Percentiles rank a stretch among this genome's conserved stretches.
phyloP scores from a whole-genome alignment of 1,139 yeast genomes.

The Scheffersomyces quercinus region DNA sequence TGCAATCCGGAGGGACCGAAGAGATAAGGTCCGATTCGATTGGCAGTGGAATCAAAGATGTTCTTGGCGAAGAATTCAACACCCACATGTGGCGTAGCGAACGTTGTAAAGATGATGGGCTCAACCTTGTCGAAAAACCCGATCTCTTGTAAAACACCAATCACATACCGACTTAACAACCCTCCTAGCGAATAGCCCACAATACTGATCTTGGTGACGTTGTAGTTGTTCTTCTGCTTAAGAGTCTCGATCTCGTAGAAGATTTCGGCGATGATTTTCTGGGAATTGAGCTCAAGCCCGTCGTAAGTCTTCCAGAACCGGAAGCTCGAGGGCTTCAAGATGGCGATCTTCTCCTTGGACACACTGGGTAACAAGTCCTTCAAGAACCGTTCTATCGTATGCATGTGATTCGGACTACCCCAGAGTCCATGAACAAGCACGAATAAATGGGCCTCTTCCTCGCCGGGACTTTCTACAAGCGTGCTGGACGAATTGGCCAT shows the following conservation, averaged over 20 bases:
- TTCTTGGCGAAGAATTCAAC: slow-evolving; percentile 49
- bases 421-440: slow-evolving; percentile 87
- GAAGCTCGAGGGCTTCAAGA: slow-evolving; percentile 69
- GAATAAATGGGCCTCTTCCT: slow-evolving; percentile 56
- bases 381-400: slow-evolving; percentile 56
- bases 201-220: slow-evolving; percentile 41
- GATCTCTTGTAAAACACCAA: slow-evolving; percentile 62
- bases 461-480: not conserved
- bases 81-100: slow-evolving; percentile 93
- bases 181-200: slow-evolving; percentile 49
- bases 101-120: slow-evolving; percentile 71
- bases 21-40: slow-evolving; percentile 58
- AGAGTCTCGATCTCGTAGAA: slow-evolving; percentile 56
- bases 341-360: slow-evolving; percentile 46
- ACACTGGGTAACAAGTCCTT: slow-evolving; percentile 35
- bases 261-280: slow-evolving; percentile 64
- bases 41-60: slow-evolving; percentile 48
- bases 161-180: slow-evolving; percentile 56
- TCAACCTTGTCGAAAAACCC: slow-evolving; percentile 58
- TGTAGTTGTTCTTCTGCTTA: slow-evolving; percentile 34
- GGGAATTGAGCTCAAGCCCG: slow-evolving; percentile 74
- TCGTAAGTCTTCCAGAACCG: slow-evolving; percentile 81
- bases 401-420: slow-evolving; percentile 81
- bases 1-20: slow-evolving; percentile 78
- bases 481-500: not conserved